phyloP scores from a whole-genome alignment of 495 filamentous ascomycete species.

The Tuber magnatum region DNA sequence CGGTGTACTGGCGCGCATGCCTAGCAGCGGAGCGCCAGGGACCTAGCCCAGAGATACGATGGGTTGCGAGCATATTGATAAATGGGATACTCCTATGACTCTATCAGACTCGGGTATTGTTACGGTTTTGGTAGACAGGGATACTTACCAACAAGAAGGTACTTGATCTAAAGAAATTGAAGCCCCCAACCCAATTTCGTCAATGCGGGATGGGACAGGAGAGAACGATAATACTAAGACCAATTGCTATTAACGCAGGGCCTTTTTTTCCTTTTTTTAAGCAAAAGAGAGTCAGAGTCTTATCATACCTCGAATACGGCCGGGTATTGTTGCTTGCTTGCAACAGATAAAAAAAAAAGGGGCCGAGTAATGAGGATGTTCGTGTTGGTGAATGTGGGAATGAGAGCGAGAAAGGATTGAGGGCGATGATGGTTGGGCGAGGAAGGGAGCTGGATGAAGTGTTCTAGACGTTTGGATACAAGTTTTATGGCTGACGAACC shows the following conservation, averaged over 20 bases:
- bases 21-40: background rate
- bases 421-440: background rate
- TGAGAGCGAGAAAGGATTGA: background rate
- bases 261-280: no score
- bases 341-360: background rate
- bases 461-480: background rate
- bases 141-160: background rate
- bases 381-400: background rate
- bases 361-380: background rate
- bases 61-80: background rate
- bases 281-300: background rate
- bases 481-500: background rate
- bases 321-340: background rate
- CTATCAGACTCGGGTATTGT: background rate
- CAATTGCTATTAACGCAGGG: background rate
- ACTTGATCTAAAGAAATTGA: background rate
- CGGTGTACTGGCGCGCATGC: background rate
- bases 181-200: background rate
- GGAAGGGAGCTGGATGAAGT: background rate
- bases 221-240: background rate
- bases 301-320: background rate
- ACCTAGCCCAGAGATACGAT: background rate
- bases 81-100: background rate
- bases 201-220: background rate
- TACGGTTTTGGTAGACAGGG: background rate